Evolutionary conservation across 495 filamentous ascomycete genomes (phyloP).

Genomic region (Rusavskia elegans): DNA sequence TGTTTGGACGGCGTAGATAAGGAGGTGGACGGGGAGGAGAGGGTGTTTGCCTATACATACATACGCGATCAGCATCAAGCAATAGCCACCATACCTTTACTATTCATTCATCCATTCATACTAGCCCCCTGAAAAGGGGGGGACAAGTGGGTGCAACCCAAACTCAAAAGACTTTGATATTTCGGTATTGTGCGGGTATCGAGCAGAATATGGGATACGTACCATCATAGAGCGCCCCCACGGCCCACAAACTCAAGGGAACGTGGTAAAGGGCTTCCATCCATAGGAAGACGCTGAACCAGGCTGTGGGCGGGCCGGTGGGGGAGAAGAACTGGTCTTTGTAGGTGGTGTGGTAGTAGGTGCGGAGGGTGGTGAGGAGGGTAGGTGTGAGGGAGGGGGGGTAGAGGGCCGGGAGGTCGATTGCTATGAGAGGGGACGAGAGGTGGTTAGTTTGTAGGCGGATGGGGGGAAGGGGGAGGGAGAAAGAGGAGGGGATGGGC

Average conservation of each 20-base stretch:
- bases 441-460: neutral
- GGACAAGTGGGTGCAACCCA: no score
- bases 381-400: constrained; percentile 1
- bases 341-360: constrained; percentile 12
- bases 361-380: constrained; percentile 7
- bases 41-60: constrained; percentile 35
- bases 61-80: no score
- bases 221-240: constrained; percentile 36
- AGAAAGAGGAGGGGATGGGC: neutral
- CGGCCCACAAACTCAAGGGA: constrained; percentile 51
- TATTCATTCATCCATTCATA: no score
- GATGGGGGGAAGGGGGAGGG: neutral
- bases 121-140: no score
- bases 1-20: constrained; percentile 53
- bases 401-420: constrained; percentile 14
- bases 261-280: constrained; percentile 55
- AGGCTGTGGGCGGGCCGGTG: constrained; percentile 32
- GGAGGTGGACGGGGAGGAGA: constrained; percentile 41
- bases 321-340: constrained; percentile 57
- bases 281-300: constrained; percentile 54
- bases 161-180: no score
- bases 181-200: no score
- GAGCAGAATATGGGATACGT: constrained; percentile 14
- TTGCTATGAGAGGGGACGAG: neutral
- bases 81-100: no score